Evolutionary conservation across 2,329 filamentous ascomycete genomes (phyloP), one percentile per base, ranked within the genome.

Genomic region (Hymenoscyphus salicellus): DNA sequence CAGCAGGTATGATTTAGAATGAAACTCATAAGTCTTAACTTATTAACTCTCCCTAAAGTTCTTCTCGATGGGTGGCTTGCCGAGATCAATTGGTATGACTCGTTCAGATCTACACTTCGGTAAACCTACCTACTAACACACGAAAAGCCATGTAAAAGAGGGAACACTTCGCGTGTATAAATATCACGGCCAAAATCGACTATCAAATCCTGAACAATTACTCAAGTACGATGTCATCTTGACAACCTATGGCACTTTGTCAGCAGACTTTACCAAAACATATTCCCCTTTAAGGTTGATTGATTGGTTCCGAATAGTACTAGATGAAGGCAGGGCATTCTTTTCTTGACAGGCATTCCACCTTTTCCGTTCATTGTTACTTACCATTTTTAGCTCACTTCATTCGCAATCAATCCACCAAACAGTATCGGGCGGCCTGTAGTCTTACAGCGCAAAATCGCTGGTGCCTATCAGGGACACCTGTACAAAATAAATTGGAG

Each of bases 321-420:
- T 82, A 0, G 78, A 82, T 33, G 81, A 82, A 76, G 81, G 80
- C 80, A 74, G 60, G 3, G 7, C 3, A 32, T 32, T 32, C n/a
- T n/a, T n/a, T n/a, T n/a, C n/a, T n/a, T n/a, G n/a, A n/a, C n/a
- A n/a, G n/a, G n/a, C n/a, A n/a, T n/a, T 32, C 3, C 7, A 32
- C 30, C 30, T 32, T 32, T 7, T 32, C 7, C 30, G 30, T 32
- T 32, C 3, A 32, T 32, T 4, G 30, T 32, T 32, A 32, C 30
- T 32, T 4, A 32, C 30, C 30, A 32, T 32, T 32, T 32, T 46
- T 58, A 82, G 83, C 82, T 0, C 82, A 85, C 61, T 76, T 78
- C 1, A 83, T 86, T 33, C 79, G 83, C 17, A 78, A 78, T 0
- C 78, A 76, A 26, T 74, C 78, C 1, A 85, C 83, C 0, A 77